phyloP scores from a whole-genome alignment of 179 eudicot species.

The Pouteria campechiana region DNA sequence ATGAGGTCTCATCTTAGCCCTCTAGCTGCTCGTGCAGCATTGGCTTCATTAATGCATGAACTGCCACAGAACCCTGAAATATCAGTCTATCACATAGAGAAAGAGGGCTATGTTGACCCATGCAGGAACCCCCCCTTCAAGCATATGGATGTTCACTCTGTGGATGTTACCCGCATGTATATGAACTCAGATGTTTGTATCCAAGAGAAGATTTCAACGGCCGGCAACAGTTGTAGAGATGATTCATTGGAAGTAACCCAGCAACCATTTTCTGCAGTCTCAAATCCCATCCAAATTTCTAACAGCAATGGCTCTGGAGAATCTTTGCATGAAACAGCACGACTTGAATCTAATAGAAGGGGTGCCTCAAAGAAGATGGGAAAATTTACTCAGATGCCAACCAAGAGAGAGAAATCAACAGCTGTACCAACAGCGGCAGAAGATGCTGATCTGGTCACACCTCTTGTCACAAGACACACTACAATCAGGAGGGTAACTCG shows the following conservation, averaged over 20 bases:
- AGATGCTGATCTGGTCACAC: constrained; percentile 1
- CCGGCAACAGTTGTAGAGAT: neutral
- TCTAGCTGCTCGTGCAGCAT: constrained; percentile 51
- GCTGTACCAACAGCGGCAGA: neutral
- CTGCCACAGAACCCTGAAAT: constrained; percentile 20
- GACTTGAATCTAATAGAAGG: too few relatives aligned
- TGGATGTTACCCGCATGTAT: neutral
- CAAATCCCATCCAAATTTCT: constrained; percentile 2
- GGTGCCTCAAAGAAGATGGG: constrained; percentile 6
- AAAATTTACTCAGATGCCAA: neutral
- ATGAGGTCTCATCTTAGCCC: constrained; percentile 34
- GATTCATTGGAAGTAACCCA: constrained; percentile 3
- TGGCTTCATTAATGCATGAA: constrained; percentile 36
- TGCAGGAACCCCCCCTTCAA: constrained; percentile 1
- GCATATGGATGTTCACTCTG: neutral
- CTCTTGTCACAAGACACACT: constrained; percentile 4
- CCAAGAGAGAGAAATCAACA: constrained; percentile 1
- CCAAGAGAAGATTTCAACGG: neutral
- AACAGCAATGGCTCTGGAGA: too few relatives aligned
- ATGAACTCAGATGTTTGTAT: neutral
- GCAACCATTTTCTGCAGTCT: constrained; percentile 7
- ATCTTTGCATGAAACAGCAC: too few relatives aligned
- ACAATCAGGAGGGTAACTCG: constrained; percentile 18
- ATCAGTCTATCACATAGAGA: constrained; percentile 8
- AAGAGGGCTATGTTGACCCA: neutral